Evolutionary conservation across 257 asterid genomes (phyloP).

Genomic region (Solanum gracilifrons): DNA sequence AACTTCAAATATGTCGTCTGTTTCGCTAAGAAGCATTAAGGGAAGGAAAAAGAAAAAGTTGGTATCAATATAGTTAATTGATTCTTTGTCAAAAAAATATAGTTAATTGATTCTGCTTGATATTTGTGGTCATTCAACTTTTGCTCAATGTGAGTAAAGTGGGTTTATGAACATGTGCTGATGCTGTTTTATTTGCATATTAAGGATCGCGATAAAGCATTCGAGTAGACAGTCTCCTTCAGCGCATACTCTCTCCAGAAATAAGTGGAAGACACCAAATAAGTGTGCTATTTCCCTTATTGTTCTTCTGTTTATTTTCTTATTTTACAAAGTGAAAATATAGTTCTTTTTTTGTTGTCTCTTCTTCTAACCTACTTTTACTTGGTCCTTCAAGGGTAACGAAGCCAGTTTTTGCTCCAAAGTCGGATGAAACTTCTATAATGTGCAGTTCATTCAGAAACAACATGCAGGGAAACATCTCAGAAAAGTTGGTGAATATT

Average conservation of each 20-base stretch:
- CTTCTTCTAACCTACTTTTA: constrained; percentile 11
- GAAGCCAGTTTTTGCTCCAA: constrained; percentile 19
- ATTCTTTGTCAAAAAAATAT: background rate
- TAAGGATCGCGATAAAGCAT: constrained; percentile 45
- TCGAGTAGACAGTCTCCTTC: constrained; percentile 24
- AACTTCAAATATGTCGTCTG: constrained; percentile 24
- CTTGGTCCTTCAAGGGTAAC: constrained; percentile 30
- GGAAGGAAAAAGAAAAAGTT: constrained; percentile 81
- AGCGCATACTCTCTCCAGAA: constrained; percentile 26
- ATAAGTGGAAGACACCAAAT: constrained; percentile 29
- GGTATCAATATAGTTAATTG: constrained; percentile 20
- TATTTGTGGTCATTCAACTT: background rate
- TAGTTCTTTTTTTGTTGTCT: background rate
- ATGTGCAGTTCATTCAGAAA: constrained; percentile 17
- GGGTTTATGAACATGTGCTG: background rate
- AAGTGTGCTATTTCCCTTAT: constrained; percentile 26
- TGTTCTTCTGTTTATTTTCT: constrained; percentile 9
- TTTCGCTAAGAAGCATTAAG: constrained; percentile 31
- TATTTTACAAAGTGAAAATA: background rate
- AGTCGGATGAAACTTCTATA: constrained; percentile 27
- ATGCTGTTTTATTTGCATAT: constrained; percentile 5
- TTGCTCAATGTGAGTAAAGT: background rate
- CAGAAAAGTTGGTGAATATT: constrained; percentile 49
- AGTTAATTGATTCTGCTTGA: constrained; percentile 1
- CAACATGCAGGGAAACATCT: constrained; percentile 28